Evolutionary conservation across 2,329 filamentous ascomycete genomes (phyloP), one percentile per base, ranked within the genome.

Genomic region (Claviceps monticola): DNA sequence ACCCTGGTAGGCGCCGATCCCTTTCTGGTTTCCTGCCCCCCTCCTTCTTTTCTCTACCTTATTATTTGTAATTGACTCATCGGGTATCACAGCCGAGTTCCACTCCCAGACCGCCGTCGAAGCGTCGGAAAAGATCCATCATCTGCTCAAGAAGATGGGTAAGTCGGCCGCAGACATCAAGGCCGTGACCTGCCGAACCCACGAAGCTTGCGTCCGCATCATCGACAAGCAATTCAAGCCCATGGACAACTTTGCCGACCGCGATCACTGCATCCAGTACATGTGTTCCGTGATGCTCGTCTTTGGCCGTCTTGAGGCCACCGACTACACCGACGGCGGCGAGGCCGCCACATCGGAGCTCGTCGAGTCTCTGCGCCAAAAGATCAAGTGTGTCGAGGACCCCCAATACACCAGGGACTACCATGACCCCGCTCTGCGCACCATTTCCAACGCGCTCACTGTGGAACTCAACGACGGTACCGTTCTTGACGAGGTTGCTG

Each of bases 181-280:
- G 75, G 79, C 79, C 56, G 81, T 98, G 63, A 89, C 85, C 61
- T 95, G 91, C 81, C 85, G 93, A 62, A 98, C 93, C 8, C 93
- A 98, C 74, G 93, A 98, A 73, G 93, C 93, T 54, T 97, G 93
- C 75, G 82, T 98, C 66, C 89, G 93, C 64, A 98, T 98, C 73
- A 98, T 98, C 64, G 93, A 98, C 80, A 98, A 98, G 80, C 93
- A 98, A 74, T 94, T 95, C 80, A 97, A 96, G 80, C 84, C 90
- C 61, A 95, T 98, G 88, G 90, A 96, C 77, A 98, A 98, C 82
- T 98, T 97, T 66, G 93, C 93, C 65, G 93, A 98, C 74, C 89
- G 93, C 65, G 93, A 98, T 72, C 93, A 98, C 80, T 98, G 93
- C 74, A 91, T 98, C 60, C 93, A 97, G 75, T 98, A 98, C 81